These are phyloP conservation scores for Chalaropsis ovoidea DNA, from an alignment of 2,329 filamentous ascomycete species.

Conservation along the genomic window DNA sequence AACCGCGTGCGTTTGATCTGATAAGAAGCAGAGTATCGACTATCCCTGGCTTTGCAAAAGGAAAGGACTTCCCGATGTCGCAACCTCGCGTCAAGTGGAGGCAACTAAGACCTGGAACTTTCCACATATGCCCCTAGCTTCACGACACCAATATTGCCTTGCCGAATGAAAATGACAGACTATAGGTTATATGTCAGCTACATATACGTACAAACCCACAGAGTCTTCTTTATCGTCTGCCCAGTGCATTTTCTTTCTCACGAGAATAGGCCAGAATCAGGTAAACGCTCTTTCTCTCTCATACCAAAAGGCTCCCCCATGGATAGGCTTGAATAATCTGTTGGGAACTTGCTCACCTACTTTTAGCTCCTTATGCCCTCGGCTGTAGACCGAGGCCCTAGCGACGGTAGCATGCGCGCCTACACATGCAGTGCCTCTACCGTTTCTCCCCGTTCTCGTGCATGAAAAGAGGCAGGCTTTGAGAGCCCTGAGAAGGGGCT, in stretches of 20 bases:
- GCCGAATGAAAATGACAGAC: background rate
- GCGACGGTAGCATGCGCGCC: background rate
- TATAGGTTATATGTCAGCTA: background rate
- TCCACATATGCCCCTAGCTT: background rate
- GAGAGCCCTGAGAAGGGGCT: background rate
- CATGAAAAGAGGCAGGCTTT: background rate
- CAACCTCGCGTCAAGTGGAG: background rate
- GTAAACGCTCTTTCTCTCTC: background rate
- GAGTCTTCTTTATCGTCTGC: background rate
- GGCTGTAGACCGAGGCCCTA: background rate
- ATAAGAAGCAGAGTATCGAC: background rate
- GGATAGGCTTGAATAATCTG: background rate
- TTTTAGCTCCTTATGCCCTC: background rate
- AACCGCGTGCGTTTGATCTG: background rate
- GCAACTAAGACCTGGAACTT: background rate
- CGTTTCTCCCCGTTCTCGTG: background rate
- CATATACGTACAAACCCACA: background rate
- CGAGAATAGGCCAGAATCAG: background rate
- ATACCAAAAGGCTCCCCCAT: background rate
- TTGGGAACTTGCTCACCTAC: background rate
- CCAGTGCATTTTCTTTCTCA: background rate
- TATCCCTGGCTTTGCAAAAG: background rate
- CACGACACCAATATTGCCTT: background rate
- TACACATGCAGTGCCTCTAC: background rate
- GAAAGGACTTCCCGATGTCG: slow-evolving; percentile 3